Evolutionary conservation across 2,329 filamentous ascomycete genomes (phyloP).

Genomic region (Microdochium nivale): DNA sequence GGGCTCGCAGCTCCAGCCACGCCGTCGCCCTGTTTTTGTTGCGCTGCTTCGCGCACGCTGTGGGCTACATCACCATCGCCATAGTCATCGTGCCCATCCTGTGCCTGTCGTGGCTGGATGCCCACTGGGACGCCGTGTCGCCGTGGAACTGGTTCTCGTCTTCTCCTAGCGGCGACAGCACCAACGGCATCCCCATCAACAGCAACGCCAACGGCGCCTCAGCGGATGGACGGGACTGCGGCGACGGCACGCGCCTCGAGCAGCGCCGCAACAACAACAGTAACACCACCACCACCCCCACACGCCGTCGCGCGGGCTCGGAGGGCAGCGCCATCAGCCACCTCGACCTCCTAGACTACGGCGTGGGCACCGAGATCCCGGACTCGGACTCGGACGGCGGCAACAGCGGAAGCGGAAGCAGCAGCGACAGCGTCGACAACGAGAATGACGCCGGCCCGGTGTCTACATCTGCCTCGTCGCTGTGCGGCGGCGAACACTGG

Average conservation of each 20-base stretch:
- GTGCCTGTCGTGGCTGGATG: neutral
- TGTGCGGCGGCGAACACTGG: too few species aligned
- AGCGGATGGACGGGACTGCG: neutral
- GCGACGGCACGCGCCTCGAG: neutral
- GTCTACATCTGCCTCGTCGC: too few species aligned
- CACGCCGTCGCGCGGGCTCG: neutral
- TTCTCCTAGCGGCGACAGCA: neutral
- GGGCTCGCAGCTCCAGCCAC: neutral
- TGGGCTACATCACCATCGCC: neutral
- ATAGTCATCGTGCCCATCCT: neutral
- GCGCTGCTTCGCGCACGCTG: neutral
- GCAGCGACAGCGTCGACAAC: neutral
- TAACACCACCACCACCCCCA: neutral
- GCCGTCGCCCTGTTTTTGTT: neutral
- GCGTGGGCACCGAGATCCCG: neutral
- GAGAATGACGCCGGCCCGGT: too few species aligned
- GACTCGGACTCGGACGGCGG: neutral
- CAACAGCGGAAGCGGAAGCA: neutral
- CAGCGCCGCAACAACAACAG: too few species aligned
- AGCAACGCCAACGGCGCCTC: neutral
- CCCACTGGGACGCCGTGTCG: neutral
- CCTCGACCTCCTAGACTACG: neutral
- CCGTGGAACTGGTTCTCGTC: neutral
- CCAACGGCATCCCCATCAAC: neutral
- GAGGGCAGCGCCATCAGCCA: neutral